A percentile compares a stretch with the other conserved stretches of the same genome.
These are phyloP conservation scores for Solanum bukasovii DNA, from an alignment of 257 asterid species.

Conservation along the genomic window DNA sequence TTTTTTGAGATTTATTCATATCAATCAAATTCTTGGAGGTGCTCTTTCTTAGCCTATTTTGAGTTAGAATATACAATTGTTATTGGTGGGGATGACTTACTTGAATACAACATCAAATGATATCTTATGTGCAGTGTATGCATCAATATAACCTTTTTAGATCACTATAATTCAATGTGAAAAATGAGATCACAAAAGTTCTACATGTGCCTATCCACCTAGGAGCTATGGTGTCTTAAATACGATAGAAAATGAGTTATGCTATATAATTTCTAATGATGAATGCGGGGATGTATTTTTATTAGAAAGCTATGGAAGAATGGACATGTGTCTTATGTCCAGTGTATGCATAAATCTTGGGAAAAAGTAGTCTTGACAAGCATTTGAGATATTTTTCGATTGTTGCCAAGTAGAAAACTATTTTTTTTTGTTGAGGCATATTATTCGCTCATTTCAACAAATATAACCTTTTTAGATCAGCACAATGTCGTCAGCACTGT, in stretches of 20 bases:
- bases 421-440: no score
- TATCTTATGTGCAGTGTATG: no score
- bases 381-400: neutral
- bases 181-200: no score
- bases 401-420: no score
- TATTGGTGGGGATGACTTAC: constrained; percentile 13
- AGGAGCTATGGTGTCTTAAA: no score
- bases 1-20: constrained; percentile 32
- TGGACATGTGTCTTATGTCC: constrained; percentile 13
- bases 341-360: neutral
- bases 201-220: no score
- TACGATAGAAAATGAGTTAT: no score
- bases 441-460: no score
- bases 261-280: neutral
- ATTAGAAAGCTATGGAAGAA: constrained; percentile 12
- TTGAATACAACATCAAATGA: constrained; percentile 13
- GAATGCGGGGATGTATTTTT: neutral
- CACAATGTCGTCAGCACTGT: neutral
- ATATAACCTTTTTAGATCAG: no score
- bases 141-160: no score
- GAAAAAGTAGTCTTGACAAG: no score
- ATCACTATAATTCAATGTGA: no score
- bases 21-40: constrained; percentile 9
- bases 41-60: neutral
- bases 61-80: neutral